Conservation (phyloP, 2,329 filamentous ascomycete species). For the Zarea fungicola region DNA sequence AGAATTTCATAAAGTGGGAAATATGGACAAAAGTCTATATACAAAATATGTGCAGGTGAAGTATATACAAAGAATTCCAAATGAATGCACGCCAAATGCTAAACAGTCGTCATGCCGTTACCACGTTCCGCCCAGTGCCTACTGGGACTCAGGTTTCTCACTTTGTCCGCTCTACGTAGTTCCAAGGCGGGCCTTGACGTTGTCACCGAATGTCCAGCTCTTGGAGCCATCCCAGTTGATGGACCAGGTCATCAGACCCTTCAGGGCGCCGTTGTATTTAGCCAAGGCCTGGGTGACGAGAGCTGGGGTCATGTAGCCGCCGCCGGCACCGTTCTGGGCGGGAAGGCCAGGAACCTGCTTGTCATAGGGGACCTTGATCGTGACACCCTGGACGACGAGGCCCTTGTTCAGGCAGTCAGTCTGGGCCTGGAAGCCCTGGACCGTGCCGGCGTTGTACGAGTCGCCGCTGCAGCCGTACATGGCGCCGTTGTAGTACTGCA, state of each 20-base stretch:
- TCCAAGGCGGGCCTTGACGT: constrained; percentile 17
- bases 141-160: no score
- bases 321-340: constrained; percentile 28
- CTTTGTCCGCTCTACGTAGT: no score
- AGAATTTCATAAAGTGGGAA: no score
- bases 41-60: no score
- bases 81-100: no score
- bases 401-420: constrained; percentile 31
- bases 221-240: constrained; percentile 33
- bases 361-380: constrained; percentile 28
- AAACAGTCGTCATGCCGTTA: no score
- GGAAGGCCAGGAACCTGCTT: constrained; percentile 33
- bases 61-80: no score
- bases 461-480: constrained; percentile 31
- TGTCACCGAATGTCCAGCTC: constrained; percentile 30
- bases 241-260: constrained; percentile 33
- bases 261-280: constrained; percentile 27
- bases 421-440: constrained; percentile 29
- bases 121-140: no score
- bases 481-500: constrained; percentile 35
- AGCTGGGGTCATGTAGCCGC: constrained; percentile 27
- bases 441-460: constrained; percentile 27
- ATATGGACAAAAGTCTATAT: no score
- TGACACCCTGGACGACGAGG: constrained; percentile 26
- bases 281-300: constrained; percentile 26